These are phyloP conservation scores for Hypomontagnella monticulosa DNA, from an alignment of 495 filamentous ascomycete genomes.

Conservation along the genomic window DNA sequence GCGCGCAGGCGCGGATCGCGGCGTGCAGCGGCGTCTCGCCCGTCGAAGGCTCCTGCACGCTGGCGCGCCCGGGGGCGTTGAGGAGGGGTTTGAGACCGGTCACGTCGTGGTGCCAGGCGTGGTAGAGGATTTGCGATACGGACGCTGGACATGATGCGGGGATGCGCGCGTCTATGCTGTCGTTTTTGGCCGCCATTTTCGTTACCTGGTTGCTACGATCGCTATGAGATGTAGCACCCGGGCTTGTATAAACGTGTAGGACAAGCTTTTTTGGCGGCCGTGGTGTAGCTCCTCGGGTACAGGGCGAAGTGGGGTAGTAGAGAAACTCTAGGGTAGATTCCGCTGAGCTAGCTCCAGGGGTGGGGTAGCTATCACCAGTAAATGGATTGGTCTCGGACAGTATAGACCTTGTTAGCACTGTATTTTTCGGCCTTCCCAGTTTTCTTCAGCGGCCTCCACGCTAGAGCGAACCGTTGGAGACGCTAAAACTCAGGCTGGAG, in stretches of 20 bases:
- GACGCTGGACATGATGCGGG: conserved; percentile 55
- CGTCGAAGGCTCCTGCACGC: conserved; percentile 83
- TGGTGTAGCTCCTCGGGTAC: conserved; percentile 1
- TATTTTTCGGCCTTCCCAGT: conserved; percentile 24
- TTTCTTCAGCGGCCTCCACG: conserved; percentile 11
- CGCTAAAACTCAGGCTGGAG: conserved; percentile 24
- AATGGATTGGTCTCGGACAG: conserved; percentile 8
- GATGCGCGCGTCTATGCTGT: conserved; percentile 56
- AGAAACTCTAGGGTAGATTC: conserved; percentile 20
- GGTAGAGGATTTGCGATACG: conserved; percentile 73
- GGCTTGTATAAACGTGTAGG: no score
- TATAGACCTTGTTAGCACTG: conserved; percentile 9
- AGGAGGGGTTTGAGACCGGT: conserved; percentile 76
- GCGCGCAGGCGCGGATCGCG: conserved; percentile 84
- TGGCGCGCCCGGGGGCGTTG: conserved; percentile 69
- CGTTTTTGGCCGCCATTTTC: conserved; percentile 40
- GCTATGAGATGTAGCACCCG: no score
- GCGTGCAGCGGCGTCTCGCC: conserved; percentile 89
- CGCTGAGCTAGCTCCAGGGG: conserved; percentile 1
- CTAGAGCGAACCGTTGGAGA: conserved; percentile 10
- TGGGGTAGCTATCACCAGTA: conserved; percentile 9
- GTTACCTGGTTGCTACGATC: no score
- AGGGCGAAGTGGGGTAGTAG: conserved; percentile 26
- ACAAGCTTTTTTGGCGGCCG: no score
- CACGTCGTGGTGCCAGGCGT: conserved; percentile 84